Base-by-base conservation (phyloP, 2,329 filamentous ascomycete species). In the Xylaria polymorpha region DNA sequence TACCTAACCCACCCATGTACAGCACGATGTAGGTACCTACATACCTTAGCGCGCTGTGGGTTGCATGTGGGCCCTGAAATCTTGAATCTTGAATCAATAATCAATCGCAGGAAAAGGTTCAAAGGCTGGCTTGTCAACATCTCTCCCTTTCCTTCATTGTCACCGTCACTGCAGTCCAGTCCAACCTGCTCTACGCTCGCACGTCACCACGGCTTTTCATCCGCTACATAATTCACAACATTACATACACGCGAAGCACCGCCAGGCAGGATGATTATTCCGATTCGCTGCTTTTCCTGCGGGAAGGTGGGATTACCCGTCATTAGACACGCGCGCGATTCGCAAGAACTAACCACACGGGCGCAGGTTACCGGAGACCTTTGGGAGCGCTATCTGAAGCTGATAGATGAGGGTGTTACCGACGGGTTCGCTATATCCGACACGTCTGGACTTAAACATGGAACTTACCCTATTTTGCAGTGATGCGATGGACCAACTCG, bases 271-370 rank as follows among this genome's bases (percentile, higher is more conserved):
- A 99, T 99, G 96, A 99, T 99, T 83, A 98, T 99, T 75, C 96
- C 96, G 2, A 93, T 99, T 74, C 94, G 96, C 75, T 99, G 96
- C 85, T 99, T 99, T 84, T 98, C 96, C 67, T 99, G 96, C 82
- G 96, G 96, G 82, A 99, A 99, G 93, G 96, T 97, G 83, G 69
- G 82, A 74, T 14, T 44, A 53, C n/a, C 44, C 61, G 41, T 41
- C 8, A 22, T 56, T 14, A 20, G 50, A 15, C 56, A 12, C 58
- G 56, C 20, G 41, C 57, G 67, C 57, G 43, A 57, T 68, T 37
- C 64, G 39, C 41, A 20, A 67, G 25, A 59, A 61, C 66, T 74
- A 70, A 76, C 72, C 25, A 15, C 66, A 43, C 32, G 59, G 65
- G 32, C 68, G 59, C 79, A 98, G 96, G 96, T 99, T 80, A 93